Base-by-base conservation (phyloP, 768 basidiomycete genomes). In the Hebeloma cylindrosporum region DNA sequence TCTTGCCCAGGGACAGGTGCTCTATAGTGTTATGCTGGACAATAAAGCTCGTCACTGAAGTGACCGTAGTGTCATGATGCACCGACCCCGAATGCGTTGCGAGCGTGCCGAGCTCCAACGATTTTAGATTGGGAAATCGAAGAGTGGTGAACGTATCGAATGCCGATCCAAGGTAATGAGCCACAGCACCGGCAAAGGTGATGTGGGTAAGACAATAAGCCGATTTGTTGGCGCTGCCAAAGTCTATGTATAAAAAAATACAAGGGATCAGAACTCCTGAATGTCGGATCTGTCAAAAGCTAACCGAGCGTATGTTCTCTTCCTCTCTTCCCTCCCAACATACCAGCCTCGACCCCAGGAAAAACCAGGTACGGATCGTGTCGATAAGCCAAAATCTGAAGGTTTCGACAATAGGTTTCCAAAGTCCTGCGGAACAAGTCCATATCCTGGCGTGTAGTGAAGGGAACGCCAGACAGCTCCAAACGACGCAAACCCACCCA, bases 381-480 rank as follows among this genome's bases (percentile, higher is more conserved):
- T 2, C 34, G 41, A 31, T 44, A 50, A 5, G 27, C 45, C 21
- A 55, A 52, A 14, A 29, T 4, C 9, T 18, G 18, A 1, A 55
- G 23, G n/a, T 47, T 39, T 7, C 27, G 40, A 36, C 50, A 55
- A 1, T n/a, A 40, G 4, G 4, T 22, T 7, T 35, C 36, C 2
- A 55, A 34, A 8, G 43, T 47, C 2, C 28, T n/a, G 10, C 20
- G 11, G 25, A 55, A 52, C 13, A 23, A 16, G 1, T 26, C 21
- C 13, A 43, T 32, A 30, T 44, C 42, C 1, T 25, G 14, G 2
- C 17, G 35, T 5, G 17, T 6, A 16, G 34, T 25, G 23, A 55
- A 55, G 1, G 54, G 54, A 21, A 49, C 43, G 2, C 54, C 54
- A 22, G 25, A 21, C 11, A 55, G 37, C 18, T 55, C 50, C 22